A percentile compares a stretch with the other conserved stretches of the same genome.
Conservation (phyloP, 352 stramenopile species). For the Phytophthora multivora region DNA sequence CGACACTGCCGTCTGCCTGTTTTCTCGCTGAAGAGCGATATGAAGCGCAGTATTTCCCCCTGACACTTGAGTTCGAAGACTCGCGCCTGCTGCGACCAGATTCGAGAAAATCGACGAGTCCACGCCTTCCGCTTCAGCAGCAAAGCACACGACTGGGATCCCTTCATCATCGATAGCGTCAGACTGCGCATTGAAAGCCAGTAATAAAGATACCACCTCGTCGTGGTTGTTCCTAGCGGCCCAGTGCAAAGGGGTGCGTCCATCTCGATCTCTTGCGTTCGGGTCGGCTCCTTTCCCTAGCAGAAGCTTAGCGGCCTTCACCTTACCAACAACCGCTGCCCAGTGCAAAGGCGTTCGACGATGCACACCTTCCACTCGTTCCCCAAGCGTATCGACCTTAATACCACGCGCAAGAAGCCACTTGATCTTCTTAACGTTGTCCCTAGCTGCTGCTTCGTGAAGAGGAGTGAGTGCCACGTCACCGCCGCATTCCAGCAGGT, state of each 20-base stretch:
- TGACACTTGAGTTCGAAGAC: conserved; percentile 43
- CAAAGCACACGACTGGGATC: conserved; percentile 66
- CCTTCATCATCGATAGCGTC: conserved; percentile 50
- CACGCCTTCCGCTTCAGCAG: conserved; percentile 65
- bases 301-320: conserved; percentile 40
- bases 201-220: conserved; percentile 53
- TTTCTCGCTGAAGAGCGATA: conserved; percentile 72
- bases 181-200: conserved; percentile 49
- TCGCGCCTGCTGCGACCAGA: conserved; percentile 48
- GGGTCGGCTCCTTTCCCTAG: conserved; percentile 52
- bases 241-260: conserved; percentile 78
- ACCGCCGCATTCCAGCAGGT: conserved; percentile 65
- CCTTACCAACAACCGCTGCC: conserved; percentile 62
- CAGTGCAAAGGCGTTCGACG: conserved; percentile 75
- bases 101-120: conserved; percentile 46
- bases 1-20: conserved; percentile 64
- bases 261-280: conserved; percentile 63
- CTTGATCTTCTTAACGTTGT: conserved; percentile 50
- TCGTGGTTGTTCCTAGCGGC: conserved; percentile 71
- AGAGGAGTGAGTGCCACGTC: conserved; percentile 81
- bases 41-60: conserved; percentile 76
- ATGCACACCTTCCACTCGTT: conserved; percentile 66
- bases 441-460: conserved; percentile 65
- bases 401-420: conserved; percentile 48
- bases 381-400: conserved; percentile 56